phyloP scores from a whole-genome alignment of 2,329 filamentous ascomycete genomes.

The Neofusicoccum kwambonambiense region DNA sequence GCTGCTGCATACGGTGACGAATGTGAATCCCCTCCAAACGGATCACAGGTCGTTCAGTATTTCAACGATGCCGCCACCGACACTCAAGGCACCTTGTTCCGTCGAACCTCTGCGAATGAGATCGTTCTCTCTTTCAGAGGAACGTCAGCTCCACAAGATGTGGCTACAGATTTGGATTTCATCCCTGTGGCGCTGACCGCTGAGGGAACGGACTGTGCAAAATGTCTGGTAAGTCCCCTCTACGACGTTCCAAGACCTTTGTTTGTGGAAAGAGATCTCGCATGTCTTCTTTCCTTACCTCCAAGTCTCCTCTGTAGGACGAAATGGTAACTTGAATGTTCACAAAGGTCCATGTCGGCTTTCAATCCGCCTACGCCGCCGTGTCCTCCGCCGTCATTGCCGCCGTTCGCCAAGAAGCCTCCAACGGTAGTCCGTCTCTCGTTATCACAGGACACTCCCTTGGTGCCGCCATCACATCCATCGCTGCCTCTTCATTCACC shows the following conservation, averaged over 20 bases:
- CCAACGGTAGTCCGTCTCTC: background rate
- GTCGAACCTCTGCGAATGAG: background rate
- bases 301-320: too few relatives aligned
- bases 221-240: background rate
- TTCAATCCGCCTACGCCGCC: background rate
- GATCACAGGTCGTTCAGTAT: background rate
- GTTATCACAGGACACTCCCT: slow-evolving; percentile 7
- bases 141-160: background rate
- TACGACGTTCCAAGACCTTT: background rate
- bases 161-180: background rate
- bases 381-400: background rate
- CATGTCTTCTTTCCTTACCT: too few relatives aligned
- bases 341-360: slow-evolving; percentile 3
- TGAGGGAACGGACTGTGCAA: background rate
- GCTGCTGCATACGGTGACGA: background rate
- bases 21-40: background rate
- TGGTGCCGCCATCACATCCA: background rate
- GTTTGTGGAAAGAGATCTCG: too few relatives aligned
- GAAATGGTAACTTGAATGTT: too few relatives aligned
- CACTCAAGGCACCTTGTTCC: background rate
- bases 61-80: background rate
- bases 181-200: background rate
- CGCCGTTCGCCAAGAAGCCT: background rate
- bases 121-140: background rate
- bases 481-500: background rate